Conservation (phyloP, 148 eudicot species). For the Linanthus parryae region DNA sequence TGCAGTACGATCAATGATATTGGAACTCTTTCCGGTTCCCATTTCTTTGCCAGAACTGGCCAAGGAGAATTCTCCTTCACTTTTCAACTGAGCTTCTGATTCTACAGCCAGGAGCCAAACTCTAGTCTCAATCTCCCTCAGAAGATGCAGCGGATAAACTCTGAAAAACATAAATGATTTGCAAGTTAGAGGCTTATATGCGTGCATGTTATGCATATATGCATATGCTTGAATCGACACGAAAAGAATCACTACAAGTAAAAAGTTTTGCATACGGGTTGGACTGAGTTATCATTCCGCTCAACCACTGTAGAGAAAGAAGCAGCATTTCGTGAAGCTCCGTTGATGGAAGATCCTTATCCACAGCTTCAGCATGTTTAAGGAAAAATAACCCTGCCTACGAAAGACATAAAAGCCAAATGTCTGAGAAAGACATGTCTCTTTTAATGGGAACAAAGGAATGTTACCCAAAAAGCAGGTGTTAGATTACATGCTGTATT, state of each 20-base stretch:
- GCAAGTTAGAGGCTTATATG: too few species aligned
- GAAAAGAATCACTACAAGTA: conserved; percentile 1
- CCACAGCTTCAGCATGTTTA: conserved; percentile 88
- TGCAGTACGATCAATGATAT: conserved; percentile 75
- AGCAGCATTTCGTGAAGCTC: conserved; percentile 86
- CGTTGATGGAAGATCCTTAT: conserved; percentile 80
- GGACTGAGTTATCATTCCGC: conserved; percentile 75
- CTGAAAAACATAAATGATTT: conserved; percentile 25
- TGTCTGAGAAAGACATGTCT: too few species aligned
- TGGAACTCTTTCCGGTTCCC: conserved; percentile 49
- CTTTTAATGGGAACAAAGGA: too few species aligned
- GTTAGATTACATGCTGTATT: too few species aligned
- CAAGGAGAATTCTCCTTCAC: conserved; percentile 50
- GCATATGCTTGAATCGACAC: too few species aligned
- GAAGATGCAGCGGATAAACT: conserved; percentile 75
- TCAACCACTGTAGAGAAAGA: conserved; percentile 91
- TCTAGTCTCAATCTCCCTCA: conserved; percentile 92
- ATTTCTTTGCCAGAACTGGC: conserved; percentile 38
- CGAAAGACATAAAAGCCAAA: conserved; percentile 11
- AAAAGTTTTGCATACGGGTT: conserved; percentile 55
- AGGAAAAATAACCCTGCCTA: conserved; percentile 93
- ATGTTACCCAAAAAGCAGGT: too few species aligned
- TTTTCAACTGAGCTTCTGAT: conserved; percentile 81
- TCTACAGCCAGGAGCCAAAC: conserved; percentile 98
- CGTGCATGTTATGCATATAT: too few species aligned